Evolutionary conservation across 495 filamentous ascomycete genomes (phyloP), one percentile per base, ranked within the genome.

Genomic region (Melanomma pulvis-pyrius): DNA sequence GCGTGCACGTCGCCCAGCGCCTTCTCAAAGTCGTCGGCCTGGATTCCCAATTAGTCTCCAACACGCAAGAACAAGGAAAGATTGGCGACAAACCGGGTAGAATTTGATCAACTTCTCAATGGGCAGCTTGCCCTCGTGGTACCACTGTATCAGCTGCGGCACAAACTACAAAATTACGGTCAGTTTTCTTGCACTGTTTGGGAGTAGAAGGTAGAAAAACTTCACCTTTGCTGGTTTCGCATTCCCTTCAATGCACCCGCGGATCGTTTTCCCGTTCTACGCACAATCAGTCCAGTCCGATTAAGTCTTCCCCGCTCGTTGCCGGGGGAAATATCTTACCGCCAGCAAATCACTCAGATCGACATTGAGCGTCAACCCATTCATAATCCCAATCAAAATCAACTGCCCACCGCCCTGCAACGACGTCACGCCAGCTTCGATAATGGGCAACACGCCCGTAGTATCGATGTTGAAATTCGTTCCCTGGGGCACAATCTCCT

Each of bases 21-120:
- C 62, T 78, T 72, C 73, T 80, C 69, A 59, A 91, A 82, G 65
- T 90, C 84, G 62, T 92, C 90, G 30, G 90, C 91, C 67, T 87
- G 90, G 12, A 13, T 5, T 9, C 9, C 12, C 8, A 54, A 54
- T 54, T 19, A 32, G 51, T 9, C 1, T 32, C 15, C 7, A 54
- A 17, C 13, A 3, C 4, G 15, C 11, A 22, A 28, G 32, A 17
- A 7, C n/a, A 2, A 12, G n/a, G 5, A 19, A 21, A 21, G 11
- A 24, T 19, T 12, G 28, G 6, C n/a, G 4, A 6, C 61, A 24
- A 48, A 64, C 61, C 12, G 50, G 15, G 29, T 63, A 68, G n/a
- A 54, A 63, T 58, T 75, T 74, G 13, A 68, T 59, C 13, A 77
- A 19, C 46, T 72, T 73, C 32, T 75, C 71, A n/a, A 77, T 22